Conservation (phyloP, 257 asterid genomes). For the Agastache rugosa region DNA sequence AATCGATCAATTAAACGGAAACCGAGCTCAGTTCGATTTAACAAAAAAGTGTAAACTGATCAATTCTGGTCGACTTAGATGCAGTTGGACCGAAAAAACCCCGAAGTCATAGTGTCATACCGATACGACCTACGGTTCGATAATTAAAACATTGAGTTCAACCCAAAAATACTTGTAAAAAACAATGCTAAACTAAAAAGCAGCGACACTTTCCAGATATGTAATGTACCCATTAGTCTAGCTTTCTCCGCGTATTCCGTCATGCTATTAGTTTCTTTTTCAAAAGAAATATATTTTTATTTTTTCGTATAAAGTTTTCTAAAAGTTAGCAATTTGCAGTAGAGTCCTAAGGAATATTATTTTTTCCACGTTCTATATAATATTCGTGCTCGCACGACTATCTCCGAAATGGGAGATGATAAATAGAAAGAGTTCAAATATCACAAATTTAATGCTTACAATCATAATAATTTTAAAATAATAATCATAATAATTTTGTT, state of each 20-base stretch:
- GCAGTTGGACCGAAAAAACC: no score
- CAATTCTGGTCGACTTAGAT: no score
- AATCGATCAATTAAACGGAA: no score
- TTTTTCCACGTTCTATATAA: neutral
- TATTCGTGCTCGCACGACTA: slow-evolving; percentile 41
- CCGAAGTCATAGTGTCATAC: no score
- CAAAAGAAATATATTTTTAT: neutral
- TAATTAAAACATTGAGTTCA: neutral
- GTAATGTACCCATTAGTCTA: neutral
- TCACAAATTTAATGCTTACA: neutral
- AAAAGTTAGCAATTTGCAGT: slow-evolving; percentile 6
- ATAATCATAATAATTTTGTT: neutral
- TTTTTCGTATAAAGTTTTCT: neutral
- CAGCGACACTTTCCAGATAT: slow-evolving; percentile 21
- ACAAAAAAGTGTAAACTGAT: no score
- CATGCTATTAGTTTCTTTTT: neutral
- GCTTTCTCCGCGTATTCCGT: slow-evolving; percentile 13
- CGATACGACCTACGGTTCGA: no score
- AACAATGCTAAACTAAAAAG: slow-evolving; percentile 23
- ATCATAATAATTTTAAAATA: neutral
- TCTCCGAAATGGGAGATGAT: neutral
- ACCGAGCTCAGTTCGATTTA: no score
- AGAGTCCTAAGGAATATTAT: neutral
- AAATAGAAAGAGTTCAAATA: neutral
- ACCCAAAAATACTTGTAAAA: neutral